A percentile compares a stretch with the other conserved stretches of the same genome.
phyloP scores from a whole-genome alignment of 768 basidiomycete species.

The Kwoniella bestiolae region DNA sequence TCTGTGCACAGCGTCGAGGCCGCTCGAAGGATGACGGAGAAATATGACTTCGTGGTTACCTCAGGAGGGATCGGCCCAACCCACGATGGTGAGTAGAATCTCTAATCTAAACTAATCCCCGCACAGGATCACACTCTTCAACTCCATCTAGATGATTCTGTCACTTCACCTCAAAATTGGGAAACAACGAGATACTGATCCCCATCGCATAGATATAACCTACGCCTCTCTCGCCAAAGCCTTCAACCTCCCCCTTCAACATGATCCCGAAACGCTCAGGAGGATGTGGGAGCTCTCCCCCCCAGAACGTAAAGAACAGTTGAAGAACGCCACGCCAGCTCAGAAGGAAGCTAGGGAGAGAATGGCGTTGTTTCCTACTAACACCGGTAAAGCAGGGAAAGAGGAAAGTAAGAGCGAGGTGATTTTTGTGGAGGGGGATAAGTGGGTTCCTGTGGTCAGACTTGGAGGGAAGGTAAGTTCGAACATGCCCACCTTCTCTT shows the following conservation, averaged over 20 bases:
- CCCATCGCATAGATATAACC: conserved; percentile 69
- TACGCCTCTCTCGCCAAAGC: conserved; percentile 85
- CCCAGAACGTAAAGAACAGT: conserved; percentile 62
- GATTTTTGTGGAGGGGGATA: conserved; percentile 74
- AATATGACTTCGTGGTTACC: conserved; percentile 88
- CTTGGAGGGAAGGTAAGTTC: conserved; percentile 68
- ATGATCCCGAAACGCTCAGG: conserved; percentile 75
- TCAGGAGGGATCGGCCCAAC: conserved; percentile 91
- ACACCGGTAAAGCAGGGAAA: conserved; percentile 26
- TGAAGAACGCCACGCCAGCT: conserved; percentile 69
- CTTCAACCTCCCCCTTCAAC: conserved; percentile 69
- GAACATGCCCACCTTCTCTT: background rate
- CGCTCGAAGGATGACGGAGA: conserved; percentile 74
- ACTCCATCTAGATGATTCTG: too few species aligned
- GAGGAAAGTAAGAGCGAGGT: conserved; percentile 74
- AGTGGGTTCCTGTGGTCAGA: conserved; percentile 93
- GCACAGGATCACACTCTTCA: too few species aligned
- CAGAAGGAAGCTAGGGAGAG: conserved; percentile 76
- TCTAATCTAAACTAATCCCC: too few species aligned
- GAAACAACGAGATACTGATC: too few species aligned
- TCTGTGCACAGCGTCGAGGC: conserved; percentile 71
- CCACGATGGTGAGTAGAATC: conserved; percentile 79
- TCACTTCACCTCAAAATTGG: too few species aligned
- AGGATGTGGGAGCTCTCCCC: conserved; percentile 68
- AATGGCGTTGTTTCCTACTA: conserved; percentile 84